A percentile compares a stretch with the other conserved stretches of the same genome.
phyloP scores from a whole-genome alignment of 345 rosid species.

The Iberis pinnata region DNA sequence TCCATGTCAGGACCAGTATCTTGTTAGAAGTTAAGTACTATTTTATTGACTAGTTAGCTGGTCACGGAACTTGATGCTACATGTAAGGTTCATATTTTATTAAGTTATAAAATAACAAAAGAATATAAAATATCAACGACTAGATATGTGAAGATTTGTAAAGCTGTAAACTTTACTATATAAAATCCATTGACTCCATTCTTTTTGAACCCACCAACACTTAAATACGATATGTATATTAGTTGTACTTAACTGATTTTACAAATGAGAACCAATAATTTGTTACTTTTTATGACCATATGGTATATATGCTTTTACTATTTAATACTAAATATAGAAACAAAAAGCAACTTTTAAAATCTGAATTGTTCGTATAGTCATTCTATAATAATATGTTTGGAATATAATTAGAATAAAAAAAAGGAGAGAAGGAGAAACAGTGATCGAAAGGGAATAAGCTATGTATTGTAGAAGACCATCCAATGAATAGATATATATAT shows the following conservation, averaged over 20 bases:
- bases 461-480: constrained; percentile 14
- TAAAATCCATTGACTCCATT: constrained; percentile 3
- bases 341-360: constrained; percentile 17
- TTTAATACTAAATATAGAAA: neutral
- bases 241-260: neutral
- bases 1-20: neutral
- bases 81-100: constrained; percentile 18
- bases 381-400: neutral
- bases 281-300: constrained; percentile 1
- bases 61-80: constrained; percentile 6
- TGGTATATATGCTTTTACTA: neutral
- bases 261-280: neutral
- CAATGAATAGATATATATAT: neutral
- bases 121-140: constrained; percentile 5
- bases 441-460: constrained; percentile 15
- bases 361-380: constrained; percentile 2
- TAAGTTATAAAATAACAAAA: neutral
- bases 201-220: constrained; percentile 4
- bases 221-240: neutral
- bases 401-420: constrained; percentile 13
- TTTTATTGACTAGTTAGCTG: constrained; percentile 23
- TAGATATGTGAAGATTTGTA: constrained; percentile 16
- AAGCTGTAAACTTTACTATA: constrained; percentile 4
- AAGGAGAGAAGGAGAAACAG: constrained; percentile 30
- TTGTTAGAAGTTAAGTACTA: constrained; percentile 1